Conservation (phyloP, 768 basidiomycete genomes). For the Hypholoma fasciculare region DNA sequence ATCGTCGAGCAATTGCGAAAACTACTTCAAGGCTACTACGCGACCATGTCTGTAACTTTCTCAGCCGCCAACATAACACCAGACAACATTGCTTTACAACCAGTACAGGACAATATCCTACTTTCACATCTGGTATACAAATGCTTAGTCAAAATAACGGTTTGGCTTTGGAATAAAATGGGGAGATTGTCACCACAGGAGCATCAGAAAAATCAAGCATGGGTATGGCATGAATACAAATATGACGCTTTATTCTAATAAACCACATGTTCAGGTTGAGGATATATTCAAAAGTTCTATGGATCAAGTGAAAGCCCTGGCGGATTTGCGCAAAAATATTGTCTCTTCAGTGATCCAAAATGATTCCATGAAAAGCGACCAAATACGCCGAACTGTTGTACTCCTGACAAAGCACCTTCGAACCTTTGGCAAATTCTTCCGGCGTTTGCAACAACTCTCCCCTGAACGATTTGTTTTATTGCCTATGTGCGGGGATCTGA, state of each 20-base stretch:
- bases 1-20: conserved; percentile 54
- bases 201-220: conserved; percentile 43
- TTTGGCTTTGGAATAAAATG: conserved; percentile 69
- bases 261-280: conserved; percentile 44
- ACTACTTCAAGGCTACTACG: conserved; percentile 63
- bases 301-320: conserved; percentile 54
- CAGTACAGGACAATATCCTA: conserved; percentile 39
- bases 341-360: conserved; percentile 41
- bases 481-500: conserved; percentile 62
- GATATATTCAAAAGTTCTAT: conserved; percentile 63
- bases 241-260: conserved; percentile 3
- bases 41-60: conserved; percentile 44
- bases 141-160: conserved; percentile 64
- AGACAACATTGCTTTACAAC: conserved; percentile 43
- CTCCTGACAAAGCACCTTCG: conserved; percentile 68
- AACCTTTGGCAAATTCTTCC: conserved; percentile 79
- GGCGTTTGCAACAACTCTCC: conserved; percentile 67
- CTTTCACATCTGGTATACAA: conserved; percentile 76
- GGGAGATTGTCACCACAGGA: conserved; percentile 44
- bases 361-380: conserved; percentile 33
- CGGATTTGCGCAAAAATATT: conserved; percentile 57
- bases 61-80: conserved; percentile 37
- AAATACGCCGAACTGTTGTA: conserved; percentile 45
- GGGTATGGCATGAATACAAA: conserved; percentile 37
- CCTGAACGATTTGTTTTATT: conserved; percentile 59